Evolutionary conservation across 208 protist species (phyloP).

Genomic region (Angomonas ambiguus): DNA sequence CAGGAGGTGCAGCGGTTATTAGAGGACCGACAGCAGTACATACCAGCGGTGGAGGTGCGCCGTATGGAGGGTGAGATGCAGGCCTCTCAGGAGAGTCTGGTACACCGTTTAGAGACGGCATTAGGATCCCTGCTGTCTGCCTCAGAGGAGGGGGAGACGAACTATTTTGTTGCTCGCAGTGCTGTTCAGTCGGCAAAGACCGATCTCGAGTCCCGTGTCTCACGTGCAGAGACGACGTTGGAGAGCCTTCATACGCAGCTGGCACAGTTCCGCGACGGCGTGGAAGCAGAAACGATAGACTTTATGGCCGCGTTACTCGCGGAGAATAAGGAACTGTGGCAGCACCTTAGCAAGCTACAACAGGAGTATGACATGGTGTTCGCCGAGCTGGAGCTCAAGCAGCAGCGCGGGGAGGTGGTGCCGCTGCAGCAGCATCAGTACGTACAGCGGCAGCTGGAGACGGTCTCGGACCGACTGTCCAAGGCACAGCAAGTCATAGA

Average conservation of each 20-base stretch:
- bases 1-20: constrained; percentile 58
- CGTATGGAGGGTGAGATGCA: constrained; percentile 37
- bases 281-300: constrained; percentile 39
- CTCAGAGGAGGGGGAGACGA: constrained; percentile 59
- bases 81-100: constrained; percentile 29
- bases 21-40: constrained; percentile 55
- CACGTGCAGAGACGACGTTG: constrained; percentile 43
- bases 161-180: constrained; percentile 61
- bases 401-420: constrained; percentile 32
- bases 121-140: constrained; percentile 31
- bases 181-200: constrained; percentile 55
- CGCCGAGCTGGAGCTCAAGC: constrained; percentile 33
- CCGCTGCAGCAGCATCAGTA: constrained; percentile 55
- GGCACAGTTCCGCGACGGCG: constrained; percentile 26
- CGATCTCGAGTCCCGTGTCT: constrained; percentile 51
- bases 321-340: constrained; percentile 73
- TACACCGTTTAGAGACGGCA: constrained; percentile 25
- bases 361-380: constrained; percentile 35
- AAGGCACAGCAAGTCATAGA: constrained; percentile 54
- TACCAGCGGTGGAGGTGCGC: constrained; percentile 52
- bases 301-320: constrained; percentile 53
- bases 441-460: constrained; percentile 48
- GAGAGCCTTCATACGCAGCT: constrained; percentile 33
- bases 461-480: constrained; percentile 45
- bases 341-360: constrained; percentile 54